phyloP scores from a whole-genome alignment of 257 asterid species.

The Ilex aquifolium region DNA sequence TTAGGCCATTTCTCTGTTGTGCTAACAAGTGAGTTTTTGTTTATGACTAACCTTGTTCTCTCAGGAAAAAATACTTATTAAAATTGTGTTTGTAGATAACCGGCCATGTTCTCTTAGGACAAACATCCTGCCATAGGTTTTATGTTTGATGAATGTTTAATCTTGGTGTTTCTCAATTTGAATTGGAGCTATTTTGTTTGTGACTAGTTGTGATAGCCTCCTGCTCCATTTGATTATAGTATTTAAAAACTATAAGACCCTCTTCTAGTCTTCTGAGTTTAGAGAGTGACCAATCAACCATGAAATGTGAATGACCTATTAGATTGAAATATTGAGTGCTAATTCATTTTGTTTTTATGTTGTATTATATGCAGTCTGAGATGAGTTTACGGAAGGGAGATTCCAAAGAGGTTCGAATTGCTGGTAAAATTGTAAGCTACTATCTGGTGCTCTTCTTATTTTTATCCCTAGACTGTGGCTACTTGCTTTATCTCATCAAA shows the following conservation, averaged over 20 bases:
- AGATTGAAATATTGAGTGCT: background rate
- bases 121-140: background rate
- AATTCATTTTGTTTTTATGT: background rate
- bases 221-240: background rate
- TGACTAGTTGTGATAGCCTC: background rate
- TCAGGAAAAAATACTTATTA: too few relatives aligned
- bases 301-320: too few relatives aligned
- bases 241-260: background rate
- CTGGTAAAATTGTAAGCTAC: conserved; percentile 72
- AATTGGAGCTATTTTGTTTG: background rate
- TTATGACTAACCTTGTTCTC: background rate
- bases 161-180: background rate
- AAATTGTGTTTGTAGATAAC: too few relatives aligned
- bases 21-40: background rate
- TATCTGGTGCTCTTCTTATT: background rate
- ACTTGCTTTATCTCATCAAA: too few relatives aligned
- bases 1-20: background rate
- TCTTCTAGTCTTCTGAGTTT: background rate
- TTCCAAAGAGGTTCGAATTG: conserved; percentile 67
- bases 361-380: conserved; percentile 36
- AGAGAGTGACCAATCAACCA: background rate
- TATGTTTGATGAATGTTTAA: background rate
- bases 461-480: too few relatives aligned
- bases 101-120: background rate
- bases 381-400: conserved; percentile 43